Percentiles rank a stretch among this genome's conserved stretches.
Evolutionary conservation across 139 green algal species (phyloP).

Genomic region (Volvox africanus): DNA sequence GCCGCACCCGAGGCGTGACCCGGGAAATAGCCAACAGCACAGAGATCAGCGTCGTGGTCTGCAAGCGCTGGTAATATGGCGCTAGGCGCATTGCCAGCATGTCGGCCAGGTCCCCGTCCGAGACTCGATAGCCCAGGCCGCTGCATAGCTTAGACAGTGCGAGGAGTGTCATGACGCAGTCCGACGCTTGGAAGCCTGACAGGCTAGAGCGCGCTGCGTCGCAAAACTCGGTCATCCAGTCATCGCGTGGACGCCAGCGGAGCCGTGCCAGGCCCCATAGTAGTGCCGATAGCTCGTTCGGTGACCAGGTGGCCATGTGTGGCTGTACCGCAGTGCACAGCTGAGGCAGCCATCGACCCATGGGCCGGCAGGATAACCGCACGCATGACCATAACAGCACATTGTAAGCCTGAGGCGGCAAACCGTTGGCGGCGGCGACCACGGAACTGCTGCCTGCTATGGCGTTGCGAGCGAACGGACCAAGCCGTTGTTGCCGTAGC

Average conservation of each 20-base stretch:
- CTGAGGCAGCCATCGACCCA: neutral
- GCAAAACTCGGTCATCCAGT: conserved; percentile 27
- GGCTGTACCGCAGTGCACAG: neutral
- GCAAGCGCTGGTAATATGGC: neutral
- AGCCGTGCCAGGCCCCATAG: conserved; percentile 20
- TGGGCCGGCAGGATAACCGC: neutral
- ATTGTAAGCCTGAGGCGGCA: conserved; percentile 14
- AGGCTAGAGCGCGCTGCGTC: neutral
- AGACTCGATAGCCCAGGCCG: neutral
- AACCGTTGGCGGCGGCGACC: neutral
- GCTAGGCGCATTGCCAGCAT: neutral
- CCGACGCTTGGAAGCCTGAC: neutral
- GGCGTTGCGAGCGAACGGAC: neutral
- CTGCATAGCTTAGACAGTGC: neutral
- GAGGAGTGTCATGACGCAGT: neutral
- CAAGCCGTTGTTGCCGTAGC: neutral
- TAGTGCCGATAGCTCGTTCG: neutral
- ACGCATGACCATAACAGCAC: neutral
- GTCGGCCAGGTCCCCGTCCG: conserved; percentile 5
- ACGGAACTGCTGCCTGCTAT: neutral
- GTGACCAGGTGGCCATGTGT: neutral
- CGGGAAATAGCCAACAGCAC: neutral
- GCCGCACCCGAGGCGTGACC: neutral
- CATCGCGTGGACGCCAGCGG: neutral
- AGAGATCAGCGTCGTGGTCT: conserved; percentile 7